phyloP scores from a whole-genome alignment of 805 yeast genomes.

The Wickerhamomyces bisporus region DNA sequence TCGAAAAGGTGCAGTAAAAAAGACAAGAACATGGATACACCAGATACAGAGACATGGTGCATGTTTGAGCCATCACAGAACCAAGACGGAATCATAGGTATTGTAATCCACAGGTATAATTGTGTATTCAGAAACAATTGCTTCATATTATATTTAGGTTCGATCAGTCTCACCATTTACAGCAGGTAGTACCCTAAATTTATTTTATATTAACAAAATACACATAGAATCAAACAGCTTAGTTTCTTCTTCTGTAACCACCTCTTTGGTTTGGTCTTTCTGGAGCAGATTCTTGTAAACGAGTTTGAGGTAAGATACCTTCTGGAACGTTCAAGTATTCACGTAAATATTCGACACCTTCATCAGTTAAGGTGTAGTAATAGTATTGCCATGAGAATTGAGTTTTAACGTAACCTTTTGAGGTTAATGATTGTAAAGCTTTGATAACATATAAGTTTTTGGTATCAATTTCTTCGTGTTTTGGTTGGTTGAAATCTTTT shows the following conservation, averaged over 20 bases:
- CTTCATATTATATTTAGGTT: no score
- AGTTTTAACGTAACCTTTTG: constrained; percentile 98
- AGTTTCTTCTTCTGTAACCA: constrained; percentile 32
- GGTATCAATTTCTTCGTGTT: constrained; percentile 98
- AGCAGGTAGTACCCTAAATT: constrained; percentile 12
- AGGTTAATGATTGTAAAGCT: constrained; percentile 98
- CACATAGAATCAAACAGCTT: constrained; percentile 17
- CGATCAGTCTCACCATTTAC: no score
- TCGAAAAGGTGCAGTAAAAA: no score
- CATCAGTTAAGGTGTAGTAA: constrained; percentile 99
- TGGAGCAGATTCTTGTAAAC: constrained; percentile 92
- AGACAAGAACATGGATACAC: no score
- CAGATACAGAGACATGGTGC: no score
- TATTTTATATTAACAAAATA: constrained; percentile 19
- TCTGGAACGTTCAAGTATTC: constrained; percentile 98
- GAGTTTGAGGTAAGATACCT: constrained; percentile 97
- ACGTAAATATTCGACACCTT: constrained; percentile 98
- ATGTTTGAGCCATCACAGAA: no score
- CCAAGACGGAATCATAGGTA: no score
- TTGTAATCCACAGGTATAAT: no score
- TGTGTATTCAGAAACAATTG: no score
- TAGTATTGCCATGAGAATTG: constrained; percentile 99
- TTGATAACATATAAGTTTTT: constrained; percentile 96
- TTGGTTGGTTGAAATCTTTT: constrained; percentile 96
- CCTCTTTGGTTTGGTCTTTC: constrained; percentile 62